Percentiles rank a stretch among this genome's conserved stretches.
phyloP scores from a whole-genome alignment of 805 yeast genomes.

The Blastobotrys terrestris region DNA sequence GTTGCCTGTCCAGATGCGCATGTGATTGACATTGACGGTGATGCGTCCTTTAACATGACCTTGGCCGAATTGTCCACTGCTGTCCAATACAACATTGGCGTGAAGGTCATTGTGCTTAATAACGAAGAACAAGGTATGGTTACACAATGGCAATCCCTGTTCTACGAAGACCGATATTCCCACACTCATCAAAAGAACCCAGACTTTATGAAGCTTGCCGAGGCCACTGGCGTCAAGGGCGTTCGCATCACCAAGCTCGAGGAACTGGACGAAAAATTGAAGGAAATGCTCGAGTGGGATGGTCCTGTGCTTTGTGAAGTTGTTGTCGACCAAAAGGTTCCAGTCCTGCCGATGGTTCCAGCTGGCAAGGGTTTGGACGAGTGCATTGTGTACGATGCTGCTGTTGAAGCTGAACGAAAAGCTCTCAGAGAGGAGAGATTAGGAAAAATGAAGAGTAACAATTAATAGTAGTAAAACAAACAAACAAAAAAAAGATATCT shows the following conservation, averaged over 20 bases:
- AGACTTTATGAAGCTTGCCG: conserved; percentile 86
- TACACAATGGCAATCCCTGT: conserved; percentile 97
- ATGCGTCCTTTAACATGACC: conserved; percentile 99
- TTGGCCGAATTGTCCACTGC: conserved; percentile 89
- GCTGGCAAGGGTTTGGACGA: conserved; percentile 93
- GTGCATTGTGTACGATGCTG: conserved; percentile 80
- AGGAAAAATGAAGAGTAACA: neutral
- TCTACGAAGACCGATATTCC: conserved; percentile 95
- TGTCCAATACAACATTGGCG: conserved; percentile 87
- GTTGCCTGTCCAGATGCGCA: conserved; percentile 90
- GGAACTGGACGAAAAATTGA: conserved; percentile 52
- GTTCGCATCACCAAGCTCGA: conserved; percentile 65
- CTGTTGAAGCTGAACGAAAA: conserved; percentile 33
- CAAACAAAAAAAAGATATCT: neutral
- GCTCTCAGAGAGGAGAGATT: conserved; percentile 28
- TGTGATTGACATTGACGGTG: conserved; percentile 97
- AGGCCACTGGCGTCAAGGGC: conserved; percentile 88
- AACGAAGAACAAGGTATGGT: conserved; percentile 99
- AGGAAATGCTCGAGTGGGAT: conserved; percentile 62
- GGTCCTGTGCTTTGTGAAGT: conserved; percentile 93
- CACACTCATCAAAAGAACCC: conserved; percentile 97
- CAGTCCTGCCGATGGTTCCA: conserved; percentile 97
- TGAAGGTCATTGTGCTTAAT: conserved; percentile 82
- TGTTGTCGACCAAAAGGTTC: conserved; percentile 80
- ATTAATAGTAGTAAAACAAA: neutral